phyloP scores from a whole-genome alignment of 1,284 basidiomycete species.

The Anthracocystis panici-leucophaei region DNA sequence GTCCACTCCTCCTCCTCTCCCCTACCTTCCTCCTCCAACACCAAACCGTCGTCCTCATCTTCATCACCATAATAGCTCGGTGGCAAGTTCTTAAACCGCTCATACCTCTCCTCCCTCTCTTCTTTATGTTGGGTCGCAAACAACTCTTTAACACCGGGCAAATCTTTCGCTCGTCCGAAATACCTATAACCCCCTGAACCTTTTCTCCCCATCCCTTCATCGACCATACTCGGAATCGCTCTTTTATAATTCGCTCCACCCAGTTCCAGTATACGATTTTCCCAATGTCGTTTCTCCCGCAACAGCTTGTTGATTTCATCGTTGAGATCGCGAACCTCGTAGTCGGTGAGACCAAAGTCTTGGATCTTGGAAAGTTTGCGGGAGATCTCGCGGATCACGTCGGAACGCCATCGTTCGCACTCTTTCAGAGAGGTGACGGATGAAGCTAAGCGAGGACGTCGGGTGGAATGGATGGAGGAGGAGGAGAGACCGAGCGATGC shows the following conservation, averaged over 20 bases:
- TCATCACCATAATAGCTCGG: constrained; percentile 91
- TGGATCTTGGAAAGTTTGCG: constrained; percentile 98
- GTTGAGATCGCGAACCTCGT: constrained; percentile 94
- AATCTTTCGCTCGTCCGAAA: constrained; percentile 94
- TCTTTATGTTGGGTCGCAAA: constrained; percentile 81
- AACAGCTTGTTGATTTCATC: constrained; percentile 97
- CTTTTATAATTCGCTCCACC: constrained; percentile 96
- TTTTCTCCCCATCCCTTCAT: constrained; percentile 87
- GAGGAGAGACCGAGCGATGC: constrained; percentile 87
- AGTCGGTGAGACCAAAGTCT: constrained; percentile 91
- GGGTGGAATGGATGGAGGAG: constrained; percentile 77
- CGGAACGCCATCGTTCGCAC: constrained; percentile 94
- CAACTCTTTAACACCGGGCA: constrained; percentile 94
- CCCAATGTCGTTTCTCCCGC: constrained; percentile 96
- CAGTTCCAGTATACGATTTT: constrained; percentile 92
- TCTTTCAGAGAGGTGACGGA: constrained; percentile 90
- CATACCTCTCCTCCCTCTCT: constrained; percentile 86
- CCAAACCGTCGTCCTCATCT: constrained; percentile 81
- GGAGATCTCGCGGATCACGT: constrained; percentile 92
- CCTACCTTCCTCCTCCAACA: constrained; percentile 72
- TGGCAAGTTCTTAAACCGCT: constrained; percentile 88
- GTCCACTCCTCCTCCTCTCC: constrained; percentile 75
- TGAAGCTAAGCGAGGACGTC: constrained; percentile 88
- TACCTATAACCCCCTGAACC: constrained; percentile 94
- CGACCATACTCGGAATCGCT: constrained; percentile 85